Conservation (phyloP, 2,329 filamentous ascomycete genomes). For the Claviceps sorghi region DNA sequence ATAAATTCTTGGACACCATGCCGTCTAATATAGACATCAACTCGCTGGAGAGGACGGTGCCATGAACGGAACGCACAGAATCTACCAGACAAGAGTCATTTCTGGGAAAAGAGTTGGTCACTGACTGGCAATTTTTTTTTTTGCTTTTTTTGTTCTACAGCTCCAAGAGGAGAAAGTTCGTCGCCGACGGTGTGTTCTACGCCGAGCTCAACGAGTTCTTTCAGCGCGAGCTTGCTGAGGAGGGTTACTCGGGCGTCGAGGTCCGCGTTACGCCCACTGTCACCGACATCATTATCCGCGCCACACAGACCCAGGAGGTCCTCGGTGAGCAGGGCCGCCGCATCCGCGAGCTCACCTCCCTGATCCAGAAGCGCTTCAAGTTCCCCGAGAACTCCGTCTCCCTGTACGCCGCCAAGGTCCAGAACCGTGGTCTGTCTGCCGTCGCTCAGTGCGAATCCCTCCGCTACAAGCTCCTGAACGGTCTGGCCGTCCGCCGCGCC, state of each 20-base stretch:
- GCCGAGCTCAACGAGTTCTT: slow-evolving; percentile 99
- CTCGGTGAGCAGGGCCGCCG: slow-evolving; percentile 99
- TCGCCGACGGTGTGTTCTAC: slow-evolving; percentile 99
- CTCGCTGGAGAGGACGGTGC: too few relatives aligned
- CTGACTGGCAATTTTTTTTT: slow-evolving; percentile 3
- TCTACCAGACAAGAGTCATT: background rate
- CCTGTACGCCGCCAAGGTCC: slow-evolving; percentile 99
- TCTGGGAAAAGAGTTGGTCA: background rate
- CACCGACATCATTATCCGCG: slow-evolving; percentile 99
- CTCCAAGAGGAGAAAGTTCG: slow-evolving; percentile 89
- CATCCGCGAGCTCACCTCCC: slow-evolving; percentile 98
- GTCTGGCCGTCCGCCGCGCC: slow-evolving; percentile 92
- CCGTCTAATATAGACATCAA: background rate
- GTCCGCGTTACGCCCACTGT: slow-evolving; percentile 99
- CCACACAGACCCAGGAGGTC: slow-evolving; percentile 99
- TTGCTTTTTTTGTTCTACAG: slow-evolving; percentile 24
- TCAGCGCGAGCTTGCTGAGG: slow-evolving; percentile 99
- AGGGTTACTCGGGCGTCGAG: slow-evolving; percentile 99
- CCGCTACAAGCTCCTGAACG: slow-evolving; percentile 99
- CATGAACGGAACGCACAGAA: background rate
- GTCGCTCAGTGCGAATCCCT: slow-evolving; percentile 99
- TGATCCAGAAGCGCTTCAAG: slow-evolving; percentile 99
- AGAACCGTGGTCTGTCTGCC: slow-evolving; percentile 98
- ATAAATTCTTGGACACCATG: background rate
- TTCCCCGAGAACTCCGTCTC: slow-evolving; percentile 99